Conservation (phyloP, 1,139 yeast species). For the Yamadazyma atlantica region DNA sequence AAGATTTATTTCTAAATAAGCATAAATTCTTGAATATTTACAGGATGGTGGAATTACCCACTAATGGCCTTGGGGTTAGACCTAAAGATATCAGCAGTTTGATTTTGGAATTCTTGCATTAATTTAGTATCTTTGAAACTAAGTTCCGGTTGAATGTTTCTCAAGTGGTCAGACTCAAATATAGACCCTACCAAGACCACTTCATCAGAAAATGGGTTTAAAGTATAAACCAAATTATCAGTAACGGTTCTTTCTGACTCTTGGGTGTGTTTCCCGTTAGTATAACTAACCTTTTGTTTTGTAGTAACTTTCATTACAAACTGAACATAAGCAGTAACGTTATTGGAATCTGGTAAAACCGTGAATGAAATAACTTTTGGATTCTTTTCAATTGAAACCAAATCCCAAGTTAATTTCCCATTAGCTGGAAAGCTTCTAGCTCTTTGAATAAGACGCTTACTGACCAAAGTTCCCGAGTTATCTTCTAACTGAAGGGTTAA, state of each 20-base stretch:
- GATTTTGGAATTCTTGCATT: slow-evolving; percentile 27
- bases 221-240: slow-evolving; percentile 74
- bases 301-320: slow-evolving; percentile 76
- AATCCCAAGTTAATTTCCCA: slow-evolving; percentile 71
- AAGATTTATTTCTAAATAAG: no score
- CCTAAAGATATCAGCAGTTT: slow-evolving; percentile 33
- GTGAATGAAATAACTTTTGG: slow-evolving; percentile 72
- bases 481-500: slow-evolving; percentile 33
- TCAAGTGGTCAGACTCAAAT: slow-evolving; percentile 60
- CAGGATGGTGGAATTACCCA: slow-evolving; percentile 5
- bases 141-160: slow-evolving; percentile 36
- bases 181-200: slow-evolving; percentile 75
- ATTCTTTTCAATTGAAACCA: slow-evolving; percentile 62
- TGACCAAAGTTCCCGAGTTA: slow-evolving; percentile 33
- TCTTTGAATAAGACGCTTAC: slow-evolving; percentile 29
- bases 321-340: slow-evolving; percentile 68
- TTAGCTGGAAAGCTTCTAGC: slow-evolving; percentile 52
- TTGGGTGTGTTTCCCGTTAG: slow-evolving; percentile 36
- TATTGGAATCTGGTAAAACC: slow-evolving; percentile 63
- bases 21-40: slow-evolving; percentile 7
- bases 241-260: slow-evolving; percentile 57
- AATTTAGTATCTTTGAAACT: slow-evolving; percentile 22
- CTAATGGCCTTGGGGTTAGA: slow-evolving; percentile 18
- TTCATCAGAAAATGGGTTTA: slow-evolving; percentile 70
- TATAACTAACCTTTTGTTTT: slow-evolving; percentile 61